Base-by-base conservation (phyloP, 2,329 filamentous ascomycete species). In the Scedosporium apiospermum region DNA sequence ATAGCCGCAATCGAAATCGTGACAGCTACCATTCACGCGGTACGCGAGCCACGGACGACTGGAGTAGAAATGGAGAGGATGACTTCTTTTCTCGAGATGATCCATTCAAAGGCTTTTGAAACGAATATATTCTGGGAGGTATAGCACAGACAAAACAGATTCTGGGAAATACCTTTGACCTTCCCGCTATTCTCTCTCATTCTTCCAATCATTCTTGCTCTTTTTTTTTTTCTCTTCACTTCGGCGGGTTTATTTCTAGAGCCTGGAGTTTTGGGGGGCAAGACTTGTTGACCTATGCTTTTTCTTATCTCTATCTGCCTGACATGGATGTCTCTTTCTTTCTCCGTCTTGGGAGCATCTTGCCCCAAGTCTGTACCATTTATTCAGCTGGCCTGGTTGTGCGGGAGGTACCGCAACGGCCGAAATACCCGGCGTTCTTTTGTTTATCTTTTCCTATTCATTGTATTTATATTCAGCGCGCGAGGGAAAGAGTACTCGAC, bases 61-160 rank as follows among this genome's bases (percentile, higher is more conserved):
- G 64, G 65, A 42, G 64, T 59, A 9, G 62, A 18, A n/a, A 75
- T 9, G 74, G 76, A 16, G 82, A 85, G 64, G 83, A 87, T 63
- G 83, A 87, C 63, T 84, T 78, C 67, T 79, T 80, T 55, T 55
- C 60, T 69, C 75, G 80, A 44, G 82, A 86, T 26, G 84, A 88
- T 65, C 85, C 85, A 1, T 88, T 88, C 67, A 79, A 77, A 66
- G 84, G 84, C 3, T 88, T 88, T 67, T 88, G 70, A 73, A 42
- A 59, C 41, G 61, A 61, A 5, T 57, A 46, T 42, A 4, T 38
- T 38, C 34, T 38, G 9, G 34, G 34, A 14, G 34, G 34, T 38
- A 38, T 38, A 38, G 3, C 10, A 38, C 10, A 38, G 34, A 14
- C 34, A 38, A 4, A 12, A 38, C n/a, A n/a, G 34, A 38, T 38